A percentile compares a stretch with the other conserved stretches of the same genome.
Evolutionary conservation across 352 stramenopile species (phyloP).

Genomic region (Pythium scleroteichum): DNA sequence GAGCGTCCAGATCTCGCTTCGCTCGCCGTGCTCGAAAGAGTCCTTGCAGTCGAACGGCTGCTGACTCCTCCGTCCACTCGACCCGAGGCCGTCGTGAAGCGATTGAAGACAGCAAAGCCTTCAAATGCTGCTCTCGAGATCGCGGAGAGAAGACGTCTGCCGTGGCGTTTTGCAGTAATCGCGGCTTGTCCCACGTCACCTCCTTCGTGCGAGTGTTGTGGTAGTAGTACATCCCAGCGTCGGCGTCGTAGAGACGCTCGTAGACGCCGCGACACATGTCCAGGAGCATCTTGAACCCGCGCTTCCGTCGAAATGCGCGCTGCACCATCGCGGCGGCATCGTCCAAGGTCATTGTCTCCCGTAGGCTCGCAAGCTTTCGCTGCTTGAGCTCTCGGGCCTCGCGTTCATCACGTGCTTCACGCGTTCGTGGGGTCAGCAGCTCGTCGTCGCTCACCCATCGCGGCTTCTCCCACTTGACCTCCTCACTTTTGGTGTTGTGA

Average conservation of each 20-base stretch:
- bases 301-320: constrained; percentile 45
- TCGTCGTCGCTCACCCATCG: constrained; percentile 67
- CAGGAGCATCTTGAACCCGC: constrained; percentile 47
- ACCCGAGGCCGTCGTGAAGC: constrained; percentile 10
- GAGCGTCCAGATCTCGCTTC: constrained; percentile 36
- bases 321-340: constrained; percentile 59
- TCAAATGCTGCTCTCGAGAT: constrained; percentile 42
- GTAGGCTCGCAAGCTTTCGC: constrained; percentile 3
- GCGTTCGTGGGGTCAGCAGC: constrained; percentile 55
- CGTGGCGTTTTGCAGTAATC: constrained; percentile 39
- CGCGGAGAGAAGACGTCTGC: constrained; percentile 56
- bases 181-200: constrained; percentile 67
- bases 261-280: constrained; percentile 55
- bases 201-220: constrained; percentile 78
- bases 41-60: constrained; percentile 50
- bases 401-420: constrained; percentile 17
- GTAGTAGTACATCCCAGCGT: constrained; percentile 61
- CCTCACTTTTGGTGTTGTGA: constrained; percentile 70
- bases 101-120: constrained; percentile 24
- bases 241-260: constrained; percentile 68
- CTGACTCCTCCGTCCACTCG: constrained; percentile 50
- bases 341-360: constrained; percentile 29
- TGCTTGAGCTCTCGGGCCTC: constrained; percentile 7
- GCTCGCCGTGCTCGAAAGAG: constrained; percentile 59
- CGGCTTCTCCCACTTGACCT: constrained; percentile 71